Evolutionary conservation across 2,329 filamentous ascomycete genomes (phyloP).

Genomic region (Aschersonia sp.): DNA sequence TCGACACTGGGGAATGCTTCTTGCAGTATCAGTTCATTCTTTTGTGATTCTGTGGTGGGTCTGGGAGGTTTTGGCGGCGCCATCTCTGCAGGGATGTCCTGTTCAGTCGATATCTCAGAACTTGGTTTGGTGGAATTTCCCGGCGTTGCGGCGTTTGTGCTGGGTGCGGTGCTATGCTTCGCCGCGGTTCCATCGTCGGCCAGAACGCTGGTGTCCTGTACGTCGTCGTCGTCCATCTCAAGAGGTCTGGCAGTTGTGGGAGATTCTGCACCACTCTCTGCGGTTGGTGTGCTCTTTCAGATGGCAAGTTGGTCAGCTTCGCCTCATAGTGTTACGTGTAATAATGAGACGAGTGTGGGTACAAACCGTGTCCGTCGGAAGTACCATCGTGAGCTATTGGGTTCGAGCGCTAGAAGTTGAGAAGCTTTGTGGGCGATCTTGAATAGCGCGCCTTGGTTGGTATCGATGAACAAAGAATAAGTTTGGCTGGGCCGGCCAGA

Average conservation of each 20-base stretch:
- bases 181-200: constrained; percentile 23
- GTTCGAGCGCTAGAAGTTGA: background rate
- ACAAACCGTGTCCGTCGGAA: constrained; percentile 28
- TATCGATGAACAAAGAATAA: too few relatives aligned
- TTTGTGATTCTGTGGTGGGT: constrained; percentile 65
- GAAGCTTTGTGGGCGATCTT: too few relatives aligned
- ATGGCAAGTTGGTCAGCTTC: constrained; percentile 10
- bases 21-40: constrained; percentile 76
- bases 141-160: background rate
- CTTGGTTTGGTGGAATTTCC: constrained; percentile 11
- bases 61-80: constrained; percentile 74
- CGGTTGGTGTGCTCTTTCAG: constrained; percentile 26
- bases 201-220: constrained; percentile 42
- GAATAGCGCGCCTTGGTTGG: too few relatives aligned
- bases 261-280: constrained; percentile 39
- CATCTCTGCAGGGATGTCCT: constrained; percentile 11
- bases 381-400: constrained; percentile 20
- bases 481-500: too few relatives aligned
- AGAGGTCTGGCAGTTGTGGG: constrained; percentile 50
- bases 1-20: constrained; percentile 90
- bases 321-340: constrained; percentile 1
- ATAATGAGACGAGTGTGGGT: constrained; percentile 6
- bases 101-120: constrained; percentile 13
- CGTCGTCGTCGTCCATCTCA: constrained; percentile 57
- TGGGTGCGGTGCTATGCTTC: constrained; percentile 3